These are phyloP conservation scores for Kodamaea hsintzibuensis DNA, from an alignment of 805 yeast genomes.

Conservation along the genomic window DNA sequence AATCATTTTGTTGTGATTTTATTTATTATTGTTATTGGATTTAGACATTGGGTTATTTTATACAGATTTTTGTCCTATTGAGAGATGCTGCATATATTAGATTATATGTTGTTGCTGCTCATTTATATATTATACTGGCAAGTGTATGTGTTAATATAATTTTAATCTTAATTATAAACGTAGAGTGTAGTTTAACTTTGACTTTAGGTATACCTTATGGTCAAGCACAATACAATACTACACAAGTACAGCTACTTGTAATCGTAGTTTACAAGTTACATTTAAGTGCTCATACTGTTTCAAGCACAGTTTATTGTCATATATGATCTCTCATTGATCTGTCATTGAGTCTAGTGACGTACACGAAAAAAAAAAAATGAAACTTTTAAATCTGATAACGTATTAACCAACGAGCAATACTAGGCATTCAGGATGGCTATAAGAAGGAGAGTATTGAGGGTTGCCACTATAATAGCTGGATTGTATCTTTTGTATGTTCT, in stretches of 20 bases:
- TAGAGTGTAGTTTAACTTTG: too few relatives aligned
- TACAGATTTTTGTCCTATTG: conserved; percentile 20
- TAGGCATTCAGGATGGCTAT: background rate
- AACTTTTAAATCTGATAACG: background rate
- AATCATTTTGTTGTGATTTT: conserved; percentile 16
- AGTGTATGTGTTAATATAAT: conserved; percentile 22
- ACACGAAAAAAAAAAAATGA: background rate
- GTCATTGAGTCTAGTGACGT: background rate
- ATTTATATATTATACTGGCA: conserved; percentile 17
- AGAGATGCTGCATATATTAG: conserved; percentile 6
- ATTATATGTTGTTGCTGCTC: conserved; percentile 4
- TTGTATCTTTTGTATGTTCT: conserved; percentile 12
- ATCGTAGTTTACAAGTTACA: too few relatives aligned
- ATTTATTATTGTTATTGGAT: conserved; percentile 29
- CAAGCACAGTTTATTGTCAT: too few relatives aligned
- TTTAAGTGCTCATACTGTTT: too few relatives aligned
- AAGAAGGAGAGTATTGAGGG: conserved; percentile 5
- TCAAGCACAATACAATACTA: too few relatives aligned
- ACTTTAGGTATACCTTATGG: too few relatives aligned
- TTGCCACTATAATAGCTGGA: conserved; percentile 6
- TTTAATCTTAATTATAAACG: background rate
- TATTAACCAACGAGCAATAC: background rate
- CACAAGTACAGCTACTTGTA: too few relatives aligned
- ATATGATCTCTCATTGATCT: too few relatives aligned
- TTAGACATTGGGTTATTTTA: conserved; percentile 44